phyloP scores from a whole-genome alignment of 2,329 filamentous ascomycete species.

The Polytolypa hystricis region DNA sequence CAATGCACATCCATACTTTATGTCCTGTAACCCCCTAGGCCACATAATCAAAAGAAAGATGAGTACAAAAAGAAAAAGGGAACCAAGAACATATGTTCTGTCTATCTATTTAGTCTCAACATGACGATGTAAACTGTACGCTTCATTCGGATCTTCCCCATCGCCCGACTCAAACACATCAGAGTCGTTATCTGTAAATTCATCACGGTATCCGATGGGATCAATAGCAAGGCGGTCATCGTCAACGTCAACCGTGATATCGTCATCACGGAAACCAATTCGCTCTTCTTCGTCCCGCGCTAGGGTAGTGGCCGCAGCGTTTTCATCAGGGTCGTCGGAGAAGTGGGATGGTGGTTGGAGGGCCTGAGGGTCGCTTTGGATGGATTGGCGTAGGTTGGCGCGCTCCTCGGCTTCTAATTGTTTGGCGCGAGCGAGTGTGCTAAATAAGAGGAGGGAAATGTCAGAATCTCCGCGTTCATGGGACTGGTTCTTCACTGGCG shows the following conservation, averaged over 20 bases:
- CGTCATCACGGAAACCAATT: slow-evolving; percentile 31
- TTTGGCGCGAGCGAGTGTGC: slow-evolving; percentile 38
- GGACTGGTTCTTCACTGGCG: neutral
- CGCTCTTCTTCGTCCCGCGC: slow-evolving; percentile 34
- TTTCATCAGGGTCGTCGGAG: slow-evolving; percentile 28
- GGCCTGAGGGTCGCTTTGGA: slow-evolving; percentile 14
- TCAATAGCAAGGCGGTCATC: slow-evolving; percentile 31
- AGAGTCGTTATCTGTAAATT: slow-evolving; percentile 43
- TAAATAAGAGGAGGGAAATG: slow-evolving; percentile 10
- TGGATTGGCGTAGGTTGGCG: slow-evolving; percentile 26
- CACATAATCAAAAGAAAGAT: slow-evolving; percentile 22
- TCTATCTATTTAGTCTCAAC: slow-evolving; percentile 12
- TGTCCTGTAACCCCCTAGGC: slow-evolving; percentile 24
- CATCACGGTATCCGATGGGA: slow-evolving; percentile 38
- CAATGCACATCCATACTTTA: no score
- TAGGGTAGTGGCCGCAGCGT: slow-evolving; percentile 29
- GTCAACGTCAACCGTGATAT: slow-evolving; percentile 30
- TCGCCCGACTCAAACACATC: slow-evolving; percentile 36
- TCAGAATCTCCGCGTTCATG: neutral
- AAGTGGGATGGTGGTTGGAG: slow-evolving; percentile 14
- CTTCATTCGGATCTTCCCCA: slow-evolving; percentile 24
- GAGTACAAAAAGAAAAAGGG: slow-evolving; percentile 15
- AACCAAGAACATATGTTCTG: slow-evolving; percentile 1
- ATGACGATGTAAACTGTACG: slow-evolving; percentile 32
- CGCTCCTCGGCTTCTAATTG: slow-evolving; percentile 39